Evolutionary conservation across 192 early-diverging fungal genomes (phyloP).

Genomic region (Diversispora eburnea): DNA sequence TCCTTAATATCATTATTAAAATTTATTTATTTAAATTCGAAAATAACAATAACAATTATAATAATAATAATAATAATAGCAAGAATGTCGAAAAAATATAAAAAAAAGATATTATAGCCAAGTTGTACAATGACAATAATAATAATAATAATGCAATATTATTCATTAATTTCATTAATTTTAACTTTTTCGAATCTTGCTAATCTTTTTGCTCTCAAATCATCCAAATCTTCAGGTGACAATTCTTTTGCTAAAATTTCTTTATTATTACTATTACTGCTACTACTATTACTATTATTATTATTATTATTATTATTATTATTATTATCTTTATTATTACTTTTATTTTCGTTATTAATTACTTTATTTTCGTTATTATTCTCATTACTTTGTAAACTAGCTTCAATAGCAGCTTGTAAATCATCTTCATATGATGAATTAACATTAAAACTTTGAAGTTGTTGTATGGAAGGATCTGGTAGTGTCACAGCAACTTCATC

Average conservation of each 20-base stretch:
- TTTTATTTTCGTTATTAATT: too few species aligned
- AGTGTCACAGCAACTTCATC: conserved; percentile 8
- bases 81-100: too few species aligned
- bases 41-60: too few species aligned
- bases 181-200: conserved; percentile 6
- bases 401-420: conserved; percentile 15
- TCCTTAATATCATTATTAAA: too few species aligned
- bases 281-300: background rate
- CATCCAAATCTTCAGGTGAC: background rate
- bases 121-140: too few species aligned
- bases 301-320: background rate
- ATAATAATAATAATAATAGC: too few species aligned
- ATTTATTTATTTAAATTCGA: too few species aligned
- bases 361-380: too few species aligned
- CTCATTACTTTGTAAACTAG: conserved; percentile 26
- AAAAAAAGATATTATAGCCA: too few species aligned
- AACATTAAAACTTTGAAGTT: background rate
- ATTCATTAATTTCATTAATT: too few species aligned
- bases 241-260: background rate
- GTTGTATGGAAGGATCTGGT: conserved; percentile 6
- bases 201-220: conserved; percentile 16
- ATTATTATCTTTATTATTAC: background rate
- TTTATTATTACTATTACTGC: background rate
- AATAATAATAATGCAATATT: too few species aligned
- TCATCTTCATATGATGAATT: background rate